A percentile compares a stretch with the other conserved stretches of the same genome.
Conservation (phyloP, 1,284 basidiomycete species). For the Ganoderma meredithae region DNA sequence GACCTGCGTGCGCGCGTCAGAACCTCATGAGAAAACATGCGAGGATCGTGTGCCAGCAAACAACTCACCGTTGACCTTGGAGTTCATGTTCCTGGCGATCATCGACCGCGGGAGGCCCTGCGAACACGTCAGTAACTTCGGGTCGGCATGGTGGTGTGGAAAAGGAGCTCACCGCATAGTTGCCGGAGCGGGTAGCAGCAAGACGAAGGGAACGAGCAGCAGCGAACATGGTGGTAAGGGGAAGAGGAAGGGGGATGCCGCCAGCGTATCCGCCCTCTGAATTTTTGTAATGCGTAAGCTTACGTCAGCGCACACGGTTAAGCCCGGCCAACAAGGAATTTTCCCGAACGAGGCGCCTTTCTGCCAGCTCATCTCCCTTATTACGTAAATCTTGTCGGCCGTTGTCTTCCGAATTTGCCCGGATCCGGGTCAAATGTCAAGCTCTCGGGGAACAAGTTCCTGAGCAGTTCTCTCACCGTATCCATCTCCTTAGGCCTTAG, state of each 20-base stretch:
- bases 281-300: conserved; percentile 36
- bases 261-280: conserved; percentile 32
- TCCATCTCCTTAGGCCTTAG: neutral
- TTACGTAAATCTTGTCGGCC: neutral
- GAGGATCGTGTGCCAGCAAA: conserved; percentile 8
- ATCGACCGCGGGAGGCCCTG: conserved; percentile 72
- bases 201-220: conserved; percentile 67
- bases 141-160: neutral
- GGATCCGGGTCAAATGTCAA: neutral
- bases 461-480: neutral
- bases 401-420: conserved; percentile 1
- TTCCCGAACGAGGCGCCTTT: conserved; percentile 30
- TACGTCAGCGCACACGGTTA: conserved; percentile 33
- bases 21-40: neutral
- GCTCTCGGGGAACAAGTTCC: neutral
- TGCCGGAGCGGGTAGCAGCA: conserved; percentile 65
- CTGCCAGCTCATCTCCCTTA: neutral
- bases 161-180: conserved; percentile 63
- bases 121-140: conserved; percentile 24
- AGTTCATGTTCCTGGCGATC: conserved; percentile 84
- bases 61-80: conserved; percentile 76
- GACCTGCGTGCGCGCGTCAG: conserved; percentile 36
- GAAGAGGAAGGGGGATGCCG: conserved; percentile 42
- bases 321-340: conserved; percentile 32
- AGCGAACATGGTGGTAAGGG: conserved; percentile 67